A percentile compares a stretch with the other conserved stretches of the same genome.
These are phyloP conservation scores for Auriculariales sp. DNA, from an alignment of 768 basidiomycete genomes.

Conservation along the genomic window DNA sequence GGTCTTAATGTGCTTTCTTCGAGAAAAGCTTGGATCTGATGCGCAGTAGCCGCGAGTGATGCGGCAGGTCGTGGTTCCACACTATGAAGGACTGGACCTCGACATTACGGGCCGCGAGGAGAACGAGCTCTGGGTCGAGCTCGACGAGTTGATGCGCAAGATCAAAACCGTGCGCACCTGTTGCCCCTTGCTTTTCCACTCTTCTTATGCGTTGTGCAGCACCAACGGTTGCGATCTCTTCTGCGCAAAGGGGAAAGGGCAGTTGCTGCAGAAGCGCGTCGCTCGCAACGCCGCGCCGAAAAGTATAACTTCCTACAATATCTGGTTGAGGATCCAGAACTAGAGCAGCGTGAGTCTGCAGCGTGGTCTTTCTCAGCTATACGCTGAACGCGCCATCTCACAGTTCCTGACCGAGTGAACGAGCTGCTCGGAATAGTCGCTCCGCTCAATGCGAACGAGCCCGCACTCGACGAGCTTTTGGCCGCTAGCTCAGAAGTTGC, in stretches of 20 bases:
- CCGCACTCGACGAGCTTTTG: slow-evolving; percentile 22
- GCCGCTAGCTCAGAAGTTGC: slow-evolving; percentile 20
- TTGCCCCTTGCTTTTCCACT: too few relatives aligned
- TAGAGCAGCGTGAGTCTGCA: slow-evolving; percentile 34
- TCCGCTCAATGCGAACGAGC: too few relatives aligned
- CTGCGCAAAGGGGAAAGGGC: slow-evolving; percentile 35
- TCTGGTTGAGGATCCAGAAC: slow-evolving; percentile 21
- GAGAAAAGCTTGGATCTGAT: too few relatives aligned
- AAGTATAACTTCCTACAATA: slow-evolving; percentile 28
- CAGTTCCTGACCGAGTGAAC: neutral
- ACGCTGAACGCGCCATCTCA: too few relatives aligned
- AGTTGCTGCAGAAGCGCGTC: slow-evolving; percentile 30
- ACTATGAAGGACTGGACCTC: too few relatives aligned
- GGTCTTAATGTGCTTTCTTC: slow-evolving; percentile 49
- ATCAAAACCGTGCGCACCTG: slow-evolving; percentile 48
- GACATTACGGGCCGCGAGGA: too few relatives aligned
- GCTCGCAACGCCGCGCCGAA: slow-evolving; percentile 30
- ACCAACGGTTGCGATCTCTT: slow-evolving; percentile 45
- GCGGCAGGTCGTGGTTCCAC: too few relatives aligned
- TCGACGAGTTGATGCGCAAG: slow-evolving; percentile 49
- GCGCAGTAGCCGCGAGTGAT: too few relatives aligned
- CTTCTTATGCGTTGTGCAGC: slow-evolving; percentile 24
- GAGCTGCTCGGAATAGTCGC: too few relatives aligned
- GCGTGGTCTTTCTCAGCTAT: slow-evolving; percentile 27
- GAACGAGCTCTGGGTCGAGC: slow-evolving; percentile 47